Base-by-base conservation (phyloP, 192 early-diverging fungal genomes). In the Phycomyces nitens region DNA sequence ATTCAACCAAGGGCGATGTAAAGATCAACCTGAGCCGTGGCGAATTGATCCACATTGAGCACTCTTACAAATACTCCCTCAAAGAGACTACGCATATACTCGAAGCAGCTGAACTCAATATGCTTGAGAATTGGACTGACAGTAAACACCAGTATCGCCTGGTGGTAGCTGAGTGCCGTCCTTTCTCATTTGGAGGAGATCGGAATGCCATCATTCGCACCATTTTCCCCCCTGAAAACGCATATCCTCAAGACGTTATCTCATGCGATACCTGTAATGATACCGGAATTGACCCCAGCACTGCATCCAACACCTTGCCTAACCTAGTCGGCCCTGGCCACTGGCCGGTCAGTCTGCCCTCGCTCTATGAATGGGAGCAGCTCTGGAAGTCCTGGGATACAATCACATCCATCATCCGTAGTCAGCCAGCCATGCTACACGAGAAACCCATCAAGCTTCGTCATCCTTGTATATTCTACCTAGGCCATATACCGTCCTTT, bases 11-110 rank as follows among this genome's bases (percentile, higher is more conserved):
- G 22, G 59, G 43, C 22, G 64, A 60, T 6, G 44, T 65, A 16
- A 52, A 66, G 21, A 53, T 72, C 10, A 42, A 53, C 0, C 65
- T 97, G 16, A 71, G 76, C 20, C 80, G 85, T 57, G 90, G 83
- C 44, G 95, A 98, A 68, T 73, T 91, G 12, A 90, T 98, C 62
- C 89, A 92, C 69, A 74, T 98, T 47, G 95, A 96, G 72, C 91
- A 91, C 60, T 88, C 89, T 1, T 88, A 92, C 84, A 97, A 97
- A 79, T 96, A 89, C 65, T 80, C 79, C 16, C 42, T 59, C 1
- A 61, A 49, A 2, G 92, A 92, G 55, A 77, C 84, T 2, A 59
- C 71, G 4, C 50, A 68, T 6, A 75, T 93, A 9, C 72, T 88
- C 16, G 58, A 75, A 22, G 41, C 69, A 10, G 65, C 76, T 20